A percentile compares a stretch with the other conserved stretches of the same genome.
Evolutionary conservation across 2,329 filamentous ascomycete genomes (phyloP).

Genomic region (Curvularia eragrostidis): DNA sequence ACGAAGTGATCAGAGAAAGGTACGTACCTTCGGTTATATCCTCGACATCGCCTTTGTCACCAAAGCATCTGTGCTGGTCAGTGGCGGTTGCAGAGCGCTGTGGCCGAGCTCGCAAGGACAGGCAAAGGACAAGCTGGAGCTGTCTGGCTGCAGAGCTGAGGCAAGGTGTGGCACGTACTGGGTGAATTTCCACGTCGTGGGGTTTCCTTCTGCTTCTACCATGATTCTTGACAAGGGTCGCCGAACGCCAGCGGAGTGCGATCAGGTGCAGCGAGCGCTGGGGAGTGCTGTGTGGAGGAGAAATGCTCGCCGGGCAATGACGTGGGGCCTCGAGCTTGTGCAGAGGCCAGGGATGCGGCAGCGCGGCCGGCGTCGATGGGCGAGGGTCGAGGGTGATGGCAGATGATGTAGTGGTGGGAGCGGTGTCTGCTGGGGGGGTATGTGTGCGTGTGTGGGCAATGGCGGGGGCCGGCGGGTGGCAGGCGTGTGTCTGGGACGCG

Average conservation of each 20-base stretch:
- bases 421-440: slow-evolving; percentile 27
- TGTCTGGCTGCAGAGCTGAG: not conserved
- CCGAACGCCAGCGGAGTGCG: slow-evolving; percentile 16
- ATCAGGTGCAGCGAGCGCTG: slow-evolving; percentile 24
- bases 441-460: slow-evolving; percentile 25
- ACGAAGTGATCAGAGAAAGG: slow-evolving; percentile 7
- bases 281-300: slow-evolving; percentile 11
- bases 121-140: not conserved
- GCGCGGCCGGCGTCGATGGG: slow-evolving; percentile 42
- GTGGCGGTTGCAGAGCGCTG: slow-evolving; percentile 15
- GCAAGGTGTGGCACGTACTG: slow-evolving; percentile 70
- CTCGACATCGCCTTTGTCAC: slow-evolving; percentile 99
- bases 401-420: slow-evolving; percentile 37
- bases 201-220: slow-evolving; percentile 93
- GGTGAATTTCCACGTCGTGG: slow-evolving; percentile 99
- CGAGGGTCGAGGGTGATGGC: slow-evolving; percentile 23
- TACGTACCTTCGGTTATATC: slow-evolving; percentile 91
- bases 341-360: slow-evolving; percentile 24
- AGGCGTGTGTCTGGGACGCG: slow-evolving; percentile 11
- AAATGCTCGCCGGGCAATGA: slow-evolving; percentile 10
- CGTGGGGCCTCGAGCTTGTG: slow-evolving; percentile 21
- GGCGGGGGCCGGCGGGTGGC: slow-evolving; percentile 23
- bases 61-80: slow-evolving; percentile 80
- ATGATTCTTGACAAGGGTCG: slow-evolving; percentile 65
- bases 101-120: not conserved